Evolutionary conservation across 805 yeast genomes (phyloP), one percentile per base, ranked within the genome.

Genomic region (Sporopachydermia quercuum): DNA sequence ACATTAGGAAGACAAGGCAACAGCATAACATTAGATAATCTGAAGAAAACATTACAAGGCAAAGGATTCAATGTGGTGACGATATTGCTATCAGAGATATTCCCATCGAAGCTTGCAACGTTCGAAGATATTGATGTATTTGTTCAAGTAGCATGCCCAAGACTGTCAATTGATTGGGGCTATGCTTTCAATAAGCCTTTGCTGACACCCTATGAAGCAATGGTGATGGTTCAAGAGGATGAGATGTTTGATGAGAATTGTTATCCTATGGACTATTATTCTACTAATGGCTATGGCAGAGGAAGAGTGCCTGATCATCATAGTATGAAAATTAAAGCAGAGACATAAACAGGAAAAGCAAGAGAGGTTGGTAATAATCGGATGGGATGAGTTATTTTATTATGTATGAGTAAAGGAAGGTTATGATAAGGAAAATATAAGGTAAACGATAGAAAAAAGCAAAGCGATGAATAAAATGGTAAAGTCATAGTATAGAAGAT

Each of bases 131-230:
- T 89, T 14, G 98, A 91, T 58, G 94, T 87, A 2, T 91, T 91
- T 67, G 82, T 91, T 11, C 98, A 91, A 58, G 94, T 91, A 2
- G 98, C 98, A 1, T 91, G 98, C 55, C 98, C 98, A 0, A 67
- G 98, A 51, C 62, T 91, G 37, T 84, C 95, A 2, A 89, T 91
- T 35, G 98, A 91, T 57, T 91, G 98, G 98, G 98, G 98, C 0
- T 91, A 91, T 56, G 98, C 98, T 0, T 91, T 91, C 53, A 76
- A 76, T 43, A 82, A 81, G 52, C 98, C 98, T 0, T 61, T 91
- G 35, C 60, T 91, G 42, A 89, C 98, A 0, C 98, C 98, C 0
- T 91, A 91, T 55, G 98, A 91, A 54, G 85, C 96, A 0, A 85
- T 83, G 84, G 94, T 87, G 3, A 70, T 86, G 69, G 57, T 91